Conservation (phyloP, 75 land plant genomes). For the Picea glauca region DNA sequence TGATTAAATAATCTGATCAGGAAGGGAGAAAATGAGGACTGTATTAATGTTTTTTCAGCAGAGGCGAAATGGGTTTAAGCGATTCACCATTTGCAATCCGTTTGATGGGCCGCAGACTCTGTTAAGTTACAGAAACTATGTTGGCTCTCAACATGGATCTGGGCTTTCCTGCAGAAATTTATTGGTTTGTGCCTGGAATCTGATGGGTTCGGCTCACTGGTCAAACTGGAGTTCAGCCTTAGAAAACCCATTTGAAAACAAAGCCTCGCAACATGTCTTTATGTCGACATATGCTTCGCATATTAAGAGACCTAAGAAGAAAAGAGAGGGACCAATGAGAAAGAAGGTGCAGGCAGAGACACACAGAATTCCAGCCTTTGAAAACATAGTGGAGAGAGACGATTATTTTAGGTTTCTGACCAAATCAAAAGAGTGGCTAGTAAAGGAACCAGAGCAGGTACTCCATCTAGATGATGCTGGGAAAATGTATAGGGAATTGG, state of each 20-base stretch:
- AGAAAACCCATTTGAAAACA: neutral
- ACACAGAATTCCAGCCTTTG: constrained; percentile 28
- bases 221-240: neutral
- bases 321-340: constrained; percentile 24
- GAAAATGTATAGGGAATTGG: constrained; percentile 62
- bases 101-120: no score
- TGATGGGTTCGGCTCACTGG: neutral
- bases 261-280: neutral
- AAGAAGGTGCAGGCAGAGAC: constrained; percentile 25
- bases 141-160: no score
- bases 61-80: no score
- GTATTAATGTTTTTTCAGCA: no score
- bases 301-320: constrained; percentile 32
- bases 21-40: no score
- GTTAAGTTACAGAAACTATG: no score
- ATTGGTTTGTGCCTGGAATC: neutral
- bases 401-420: constrained; percentile 44
- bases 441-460: constrained; percentile 48
- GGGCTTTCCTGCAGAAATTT: neutral
- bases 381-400: constrained; percentile 37
- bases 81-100: no score
- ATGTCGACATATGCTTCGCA: constrained; percentile 9
- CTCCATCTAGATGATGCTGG: constrained; percentile 69
- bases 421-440: constrained; percentile 42
- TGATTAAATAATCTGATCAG: no score